These are phyloP conservation scores for Cicer cuneatum DNA, from an alignment of 306 rosid species.

Conservation along the genomic window DNA sequence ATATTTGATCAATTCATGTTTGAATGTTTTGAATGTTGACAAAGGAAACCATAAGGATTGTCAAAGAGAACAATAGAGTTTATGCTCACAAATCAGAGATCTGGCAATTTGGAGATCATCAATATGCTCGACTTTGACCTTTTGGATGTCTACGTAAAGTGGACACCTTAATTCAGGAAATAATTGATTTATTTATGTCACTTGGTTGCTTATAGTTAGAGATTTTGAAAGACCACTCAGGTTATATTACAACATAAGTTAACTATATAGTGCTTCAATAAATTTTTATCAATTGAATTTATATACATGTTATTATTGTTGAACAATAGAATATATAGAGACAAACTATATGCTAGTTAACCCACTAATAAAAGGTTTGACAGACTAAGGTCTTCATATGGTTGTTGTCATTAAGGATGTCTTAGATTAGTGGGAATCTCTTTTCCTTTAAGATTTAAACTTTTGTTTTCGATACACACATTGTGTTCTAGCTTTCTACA, in stretches of 20 bases:
- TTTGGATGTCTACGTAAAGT: background rate
- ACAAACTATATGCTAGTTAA: background rate
- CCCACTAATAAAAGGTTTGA: no score
- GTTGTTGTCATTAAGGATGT: background rate
- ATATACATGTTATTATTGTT: background rate
- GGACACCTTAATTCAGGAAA: no score
- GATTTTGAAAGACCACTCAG: background rate
- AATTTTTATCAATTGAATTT: no score
- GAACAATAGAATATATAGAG: background rate
- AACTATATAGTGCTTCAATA: background rate
- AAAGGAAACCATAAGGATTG: background rate
- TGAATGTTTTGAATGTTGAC: background rate
- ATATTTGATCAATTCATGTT: no score
- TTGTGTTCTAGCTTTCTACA: no score
- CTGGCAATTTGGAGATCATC: background rate
- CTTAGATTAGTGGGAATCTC: background rate
- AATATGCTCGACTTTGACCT: background rate
- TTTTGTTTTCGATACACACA: no score
- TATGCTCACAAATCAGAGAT: no score
- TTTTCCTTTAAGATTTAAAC: background rate
- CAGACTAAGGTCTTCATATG: background rate
- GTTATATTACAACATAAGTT: background rate
- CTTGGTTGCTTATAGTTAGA: background rate
- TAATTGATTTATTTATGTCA: background rate
- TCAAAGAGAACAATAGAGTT: background rate